Conservation (phyloP, 768 basidiomycete species). For the Russula dissimulans region DNA sequence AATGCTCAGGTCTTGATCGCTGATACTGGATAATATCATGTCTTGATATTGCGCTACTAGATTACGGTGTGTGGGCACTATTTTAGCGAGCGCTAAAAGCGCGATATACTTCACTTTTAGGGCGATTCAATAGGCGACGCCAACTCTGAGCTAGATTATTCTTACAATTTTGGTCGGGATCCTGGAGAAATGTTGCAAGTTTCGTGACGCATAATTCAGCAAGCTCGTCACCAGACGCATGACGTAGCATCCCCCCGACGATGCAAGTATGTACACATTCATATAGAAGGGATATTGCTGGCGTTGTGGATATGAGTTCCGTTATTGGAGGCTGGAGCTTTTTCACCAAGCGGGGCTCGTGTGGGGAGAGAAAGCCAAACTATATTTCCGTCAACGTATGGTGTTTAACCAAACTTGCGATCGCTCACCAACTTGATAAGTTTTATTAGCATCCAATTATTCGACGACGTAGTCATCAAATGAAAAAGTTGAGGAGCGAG, state of each 20-base stretch:
- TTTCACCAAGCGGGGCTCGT: constrained; percentile 87
- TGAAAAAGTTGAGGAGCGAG: constrained; percentile 92
- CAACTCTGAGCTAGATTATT: constrained; percentile 12
- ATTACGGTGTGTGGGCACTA: constrained; percentile 85
- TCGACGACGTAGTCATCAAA: constrained; percentile 84
- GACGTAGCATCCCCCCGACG: constrained; percentile 90
- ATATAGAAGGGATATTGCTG: constrained; percentile 91
- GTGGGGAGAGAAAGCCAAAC: constrained; percentile 90
- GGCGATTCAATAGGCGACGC: background rate
- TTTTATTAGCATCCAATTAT: constrained; percentile 99
- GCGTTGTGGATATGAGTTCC: constrained; percentile 89
- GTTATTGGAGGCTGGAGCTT: constrained; percentile 93
- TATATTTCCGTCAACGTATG: constrained; percentile 27
- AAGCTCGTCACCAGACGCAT: constrained; percentile 62
- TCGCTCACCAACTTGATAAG: constrained; percentile 81
- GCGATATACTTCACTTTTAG: constrained; percentile 94
- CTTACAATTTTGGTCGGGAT: constrained; percentile 93
- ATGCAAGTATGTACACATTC: constrained; percentile 99
- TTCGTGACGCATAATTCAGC: constrained; percentile 90
- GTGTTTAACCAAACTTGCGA: background rate
- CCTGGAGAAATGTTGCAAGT: constrained; percentile 82
- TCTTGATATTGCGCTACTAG: constrained; percentile 89
- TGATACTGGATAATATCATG: constrained; percentile 79
- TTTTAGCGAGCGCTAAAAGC: constrained; percentile 88
- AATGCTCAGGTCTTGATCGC: constrained; percentile 92